Base-by-base conservation (phyloP, 2,329 filamentous ascomycete species). In the Fusarium setosum region DNA sequence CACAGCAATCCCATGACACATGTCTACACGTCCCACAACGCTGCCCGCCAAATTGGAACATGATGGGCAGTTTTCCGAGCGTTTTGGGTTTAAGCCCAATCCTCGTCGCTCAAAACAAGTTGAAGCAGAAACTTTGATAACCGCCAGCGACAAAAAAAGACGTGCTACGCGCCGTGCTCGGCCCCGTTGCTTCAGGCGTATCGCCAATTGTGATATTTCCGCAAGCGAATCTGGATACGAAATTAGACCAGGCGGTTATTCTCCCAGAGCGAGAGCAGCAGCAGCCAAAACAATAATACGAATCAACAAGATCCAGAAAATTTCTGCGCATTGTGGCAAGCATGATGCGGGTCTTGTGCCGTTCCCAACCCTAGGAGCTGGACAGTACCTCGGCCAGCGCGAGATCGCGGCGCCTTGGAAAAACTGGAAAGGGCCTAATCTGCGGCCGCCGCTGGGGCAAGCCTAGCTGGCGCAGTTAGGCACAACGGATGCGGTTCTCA, bases 1-100 rank as follows among this genome's bases (percentile, higher is more conserved):
- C 60, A 65, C 57, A 59, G 48, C 57, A 64, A 63, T 59, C 66
- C 59, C 70, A 72, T 69, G 69, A 67, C 69, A 72, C 63, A 67
- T 61, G 63, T 51, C 53, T 55, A 67, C 60, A 55, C 59, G 51
- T 54, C 41, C 55, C 31, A 62, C 49, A 34, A 50, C 52, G 23
- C 42, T 48, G 60, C 23, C 57, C 53, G 44, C 59, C 59, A 49
- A 61, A 60, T 53, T 58, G 51, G 68, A 71, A 56, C 40, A 47
- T 59, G 54, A 66, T 47, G 37, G 54, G 41, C 54, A 35, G 21
- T 38, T 29, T 54, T 54, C 21, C 42, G 34, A 34, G 29, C 51
- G 17, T 48, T 65, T 49, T 57, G 47, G 45, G 56, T 55, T 61
- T 57, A 34, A 41, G 6, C 29, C 38, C 37, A 41, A 59, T 49